Base-by-base conservation (phyloP, 106 monocot genomes). In the Dioscorea zingiberensis region DNA sequence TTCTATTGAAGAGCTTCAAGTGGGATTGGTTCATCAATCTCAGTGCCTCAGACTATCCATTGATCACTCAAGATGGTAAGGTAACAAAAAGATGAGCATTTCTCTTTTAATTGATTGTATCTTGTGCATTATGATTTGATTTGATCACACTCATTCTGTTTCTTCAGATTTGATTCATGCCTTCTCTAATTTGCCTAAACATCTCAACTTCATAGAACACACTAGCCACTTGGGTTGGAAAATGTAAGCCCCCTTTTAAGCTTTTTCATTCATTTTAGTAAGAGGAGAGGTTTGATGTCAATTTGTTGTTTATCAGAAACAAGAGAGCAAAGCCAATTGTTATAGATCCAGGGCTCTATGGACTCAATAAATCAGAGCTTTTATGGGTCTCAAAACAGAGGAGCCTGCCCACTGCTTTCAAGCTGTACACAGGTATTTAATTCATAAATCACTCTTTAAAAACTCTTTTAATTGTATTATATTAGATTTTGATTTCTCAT, bases 21-120 rank as follows among this genome's bases (percentile, higher is more conserved):
- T 94, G 94, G 94, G 94, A 94, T 45, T 94, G 94, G 94, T 94
- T 94, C 77, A 84, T 94, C 25, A 94, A 94, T 59, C 81, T 94
- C 73, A 94, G 94, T 32, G 94, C 86, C 25, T 86, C 94, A 0
- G 94, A 94, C 66, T 94, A 94, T 53, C 94, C 94, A 47, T 45
- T 94, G 60, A 74, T 90, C 56, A 94, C 94, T 22, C 94, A 94
- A 77, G 94, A 94, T 78, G 88, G 93, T 85, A 78, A 75, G 75
- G 32, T 67, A 58, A 24, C 27, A 29, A 51, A 60, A 13, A 27
- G 19, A 62, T 32, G 19, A 0, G 13, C 8, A 61, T 26, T 61
- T 30, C 29, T 61, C 18, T 23, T 19, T 26, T 28, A 61, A 17
- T 17, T 58, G 0, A 13, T 3, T 58, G 27, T 48, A 3, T 48